Evolutionary conservation across 129 eudicot genomes (phyloP).

Genomic region (Tagetes patula): DNA sequence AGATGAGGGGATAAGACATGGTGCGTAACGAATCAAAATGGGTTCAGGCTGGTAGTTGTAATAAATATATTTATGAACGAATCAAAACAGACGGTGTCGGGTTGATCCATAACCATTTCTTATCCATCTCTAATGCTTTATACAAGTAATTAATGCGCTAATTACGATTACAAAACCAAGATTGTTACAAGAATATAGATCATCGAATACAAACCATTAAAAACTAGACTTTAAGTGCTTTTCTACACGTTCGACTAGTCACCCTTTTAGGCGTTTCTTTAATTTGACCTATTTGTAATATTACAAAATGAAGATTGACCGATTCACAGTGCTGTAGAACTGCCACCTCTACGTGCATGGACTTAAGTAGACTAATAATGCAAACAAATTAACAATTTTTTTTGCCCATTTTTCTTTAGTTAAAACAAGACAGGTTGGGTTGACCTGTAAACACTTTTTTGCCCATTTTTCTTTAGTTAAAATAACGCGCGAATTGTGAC

Average conservation of each 20-base stretch:
- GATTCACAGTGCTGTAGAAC: background rate
- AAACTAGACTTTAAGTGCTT: background rate
- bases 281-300: background rate
- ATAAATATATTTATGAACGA: background rate
- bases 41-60: background rate
- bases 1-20: background rate
- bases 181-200: background rate
- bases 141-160: background rate
- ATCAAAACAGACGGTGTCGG: background rate
- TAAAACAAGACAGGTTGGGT: background rate
- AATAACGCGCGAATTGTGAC: background rate
- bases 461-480: background rate
- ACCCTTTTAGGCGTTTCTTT: background rate
- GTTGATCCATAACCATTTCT: background rate
- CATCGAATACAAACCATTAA: background rate
- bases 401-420: background rate
- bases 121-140: background rate
- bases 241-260: background rate
- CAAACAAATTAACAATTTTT: too few species aligned
- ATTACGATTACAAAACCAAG: background rate
- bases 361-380: background rate
- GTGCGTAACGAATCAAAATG: background rate
- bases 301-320: background rate
- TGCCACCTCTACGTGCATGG: background rate
- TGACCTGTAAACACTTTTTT: background rate